Evolutionary conservation across 768 basidiomycete genomes (phyloP).

Genomic region (Zangia roseola): DNA sequence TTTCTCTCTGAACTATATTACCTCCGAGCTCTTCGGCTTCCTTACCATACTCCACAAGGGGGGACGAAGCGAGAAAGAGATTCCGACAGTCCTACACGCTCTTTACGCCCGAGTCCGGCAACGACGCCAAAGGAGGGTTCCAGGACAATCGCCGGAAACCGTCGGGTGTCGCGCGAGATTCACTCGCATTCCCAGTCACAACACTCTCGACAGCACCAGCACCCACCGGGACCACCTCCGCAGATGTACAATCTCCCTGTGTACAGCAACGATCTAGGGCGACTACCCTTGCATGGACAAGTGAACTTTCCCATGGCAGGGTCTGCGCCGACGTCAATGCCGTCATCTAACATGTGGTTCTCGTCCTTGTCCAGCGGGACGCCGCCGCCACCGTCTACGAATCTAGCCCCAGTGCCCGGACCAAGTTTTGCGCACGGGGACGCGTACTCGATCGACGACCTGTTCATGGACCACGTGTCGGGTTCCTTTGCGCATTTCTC

Average conservation of each 20-base stretch:
- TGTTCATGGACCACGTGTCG: constrained; percentile 22
- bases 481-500: constrained; percentile 7
- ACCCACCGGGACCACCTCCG: constrained; percentile 6
- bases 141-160: constrained; percentile 34
- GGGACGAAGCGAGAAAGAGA: constrained; percentile 65
- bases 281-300: constrained; percentile 45
- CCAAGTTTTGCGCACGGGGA: constrained; percentile 3
- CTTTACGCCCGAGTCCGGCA: background rate
- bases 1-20: too few species aligned
- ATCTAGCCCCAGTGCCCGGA: background rate
- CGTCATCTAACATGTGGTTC: constrained; percentile 22
- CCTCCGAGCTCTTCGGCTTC: constrained; percentile 70
- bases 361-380: constrained; percentile 5
- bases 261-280: constrained; percentile 56
- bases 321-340: background rate
- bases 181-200: constrained; percentile 14
- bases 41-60: constrained; percentile 49
- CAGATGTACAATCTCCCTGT: constrained; percentile 45
- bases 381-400: background rate
- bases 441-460: constrained; percentile 19
- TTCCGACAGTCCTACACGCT: constrained; percentile 44
- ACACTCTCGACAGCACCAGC: constrained; percentile 6
- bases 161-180: constrained; percentile 32
- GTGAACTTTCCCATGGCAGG: constrained; percentile 10
- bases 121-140: constrained; percentile 14